These are phyloP conservation scores for Yueomyces sp. DNA, from an alignment of 805 yeast genomes.

Conservation along the genomic window DNA sequence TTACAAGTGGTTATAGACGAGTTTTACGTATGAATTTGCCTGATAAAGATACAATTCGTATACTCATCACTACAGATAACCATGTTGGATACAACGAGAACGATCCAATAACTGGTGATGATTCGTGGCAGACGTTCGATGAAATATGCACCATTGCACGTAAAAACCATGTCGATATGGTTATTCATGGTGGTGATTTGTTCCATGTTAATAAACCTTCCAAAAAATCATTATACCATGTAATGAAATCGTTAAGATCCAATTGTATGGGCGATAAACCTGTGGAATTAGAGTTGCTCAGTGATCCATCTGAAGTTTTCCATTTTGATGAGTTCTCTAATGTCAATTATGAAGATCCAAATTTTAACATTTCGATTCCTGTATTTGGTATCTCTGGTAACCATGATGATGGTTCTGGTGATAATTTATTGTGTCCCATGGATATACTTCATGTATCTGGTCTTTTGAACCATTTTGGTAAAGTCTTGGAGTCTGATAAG, in stretches of 20 bases:
- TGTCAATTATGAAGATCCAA: constrained; percentile 84
- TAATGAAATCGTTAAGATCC: constrained; percentile 53
- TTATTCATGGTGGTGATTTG: constrained; percentile 84
- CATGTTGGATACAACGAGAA: constrained; percentile 89
- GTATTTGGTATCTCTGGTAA: constrained; percentile 89
- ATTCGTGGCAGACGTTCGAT: constrained; percentile 75
- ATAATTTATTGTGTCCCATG: constrained; percentile 66
- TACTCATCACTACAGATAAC: constrained; percentile 84
- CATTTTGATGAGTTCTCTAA: constrained; percentile 47
- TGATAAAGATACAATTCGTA: constrained; percentile 47
- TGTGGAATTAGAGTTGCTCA: constrained; percentile 66
- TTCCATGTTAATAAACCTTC: constrained; percentile 86
- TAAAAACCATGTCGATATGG: constrained; percentile 68
- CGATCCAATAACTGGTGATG: constrained; percentile 84
- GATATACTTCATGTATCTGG: constrained; percentile 77
- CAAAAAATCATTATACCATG: constrained; percentile 75
- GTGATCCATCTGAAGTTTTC: constrained; percentile 58
- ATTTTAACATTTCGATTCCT: constrained; percentile 78
- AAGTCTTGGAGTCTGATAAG: constrained; percentile 59
- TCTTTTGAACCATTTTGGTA: constrained; percentile 79
- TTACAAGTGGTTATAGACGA: background rate
- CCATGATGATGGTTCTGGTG: constrained; percentile 94
- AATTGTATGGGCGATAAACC: constrained; percentile 81
- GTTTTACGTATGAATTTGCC: constrained; percentile 14
- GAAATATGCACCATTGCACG: constrained; percentile 68